phyloP scores from a whole-genome alignment of 2,329 filamentous ascomycete species.

The Calonectria naviculata region DNA sequence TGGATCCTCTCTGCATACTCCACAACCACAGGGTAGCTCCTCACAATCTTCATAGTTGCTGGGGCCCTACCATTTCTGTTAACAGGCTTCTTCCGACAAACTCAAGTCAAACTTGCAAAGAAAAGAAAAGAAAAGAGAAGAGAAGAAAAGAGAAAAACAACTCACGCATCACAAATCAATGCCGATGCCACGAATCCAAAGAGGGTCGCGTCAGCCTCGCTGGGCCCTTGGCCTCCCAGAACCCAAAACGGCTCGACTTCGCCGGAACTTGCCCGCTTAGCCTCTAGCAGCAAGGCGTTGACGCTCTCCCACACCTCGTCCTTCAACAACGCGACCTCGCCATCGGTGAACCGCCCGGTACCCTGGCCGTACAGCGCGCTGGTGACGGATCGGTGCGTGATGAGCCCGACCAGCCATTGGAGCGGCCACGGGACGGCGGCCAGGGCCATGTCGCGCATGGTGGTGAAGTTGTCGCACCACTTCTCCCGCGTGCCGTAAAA shows the following conservation, averaged over 20 bases:
- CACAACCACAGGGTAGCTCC: constrained; percentile 57
- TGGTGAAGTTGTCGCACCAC: constrained; percentile 70
- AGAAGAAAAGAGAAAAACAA: constrained; percentile 36
- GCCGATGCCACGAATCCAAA: constrained; percentile 68
- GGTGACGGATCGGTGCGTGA: constrained; percentile 57
- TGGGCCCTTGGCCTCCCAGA: constrained; percentile 62
- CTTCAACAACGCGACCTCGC: constrained; percentile 59
- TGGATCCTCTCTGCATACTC: constrained; percentile 70
- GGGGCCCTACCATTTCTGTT: constrained; percentile 52
- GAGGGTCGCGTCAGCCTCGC: constrained; percentile 66
- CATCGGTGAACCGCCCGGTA: constrained; percentile 58
- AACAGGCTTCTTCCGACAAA: neutral
- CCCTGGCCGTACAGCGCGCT: constrained; percentile 67
- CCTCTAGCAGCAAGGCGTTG: constrained; percentile 54
- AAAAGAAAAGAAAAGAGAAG: neutral
- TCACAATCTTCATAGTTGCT: constrained; percentile 56
- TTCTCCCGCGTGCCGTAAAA: constrained; percentile 67
- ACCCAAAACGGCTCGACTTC: constrained; percentile 64
- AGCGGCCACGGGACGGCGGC: constrained; percentile 61
- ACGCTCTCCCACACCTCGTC: constrained; percentile 66
- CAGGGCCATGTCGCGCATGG: constrained; percentile 65
- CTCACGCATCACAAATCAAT: constrained; percentile 65
- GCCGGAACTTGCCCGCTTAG: constrained; percentile 32
- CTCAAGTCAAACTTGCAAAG: neutral
- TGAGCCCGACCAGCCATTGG: constrained; percentile 60